Evolutionary conservation across 2,329 filamentous ascomycete species (phyloP).

Genomic region (Ascochyta pisi): DNA sequence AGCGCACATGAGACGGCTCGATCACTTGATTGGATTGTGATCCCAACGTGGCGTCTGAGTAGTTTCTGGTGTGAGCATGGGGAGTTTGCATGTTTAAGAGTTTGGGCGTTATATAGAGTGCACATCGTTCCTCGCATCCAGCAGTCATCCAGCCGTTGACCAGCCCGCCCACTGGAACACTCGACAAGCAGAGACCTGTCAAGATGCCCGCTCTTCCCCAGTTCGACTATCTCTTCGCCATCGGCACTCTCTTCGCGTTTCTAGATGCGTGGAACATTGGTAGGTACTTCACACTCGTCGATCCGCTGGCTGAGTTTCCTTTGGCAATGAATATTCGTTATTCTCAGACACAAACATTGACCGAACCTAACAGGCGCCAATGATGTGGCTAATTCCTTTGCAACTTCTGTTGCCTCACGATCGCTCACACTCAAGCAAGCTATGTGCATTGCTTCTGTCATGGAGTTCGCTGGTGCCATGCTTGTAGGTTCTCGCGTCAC

Average conservation of each 20-base stretch:
- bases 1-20: conserved; percentile 25
- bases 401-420: conserved; percentile 56
- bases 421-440: conserved; percentile 57
- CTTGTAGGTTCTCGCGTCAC: conserved; percentile 50
- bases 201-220: conserved; percentile 55
- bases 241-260: conserved; percentile 70
- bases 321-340: neutral
- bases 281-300: conserved; percentile 19
- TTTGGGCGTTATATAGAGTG: conserved; percentile 24
- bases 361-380: conserved; percentile 51
- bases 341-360: neutral
- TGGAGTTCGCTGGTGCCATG: conserved; percentile 56
- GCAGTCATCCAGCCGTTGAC: conserved; percentile 17
- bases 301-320: neutral
- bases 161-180: conserved; percentile 14
- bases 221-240: conserved; percentile 69
- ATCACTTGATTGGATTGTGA: conserved; percentile 21
- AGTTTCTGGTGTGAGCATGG: conserved; percentile 2
- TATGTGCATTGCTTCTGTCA: conserved; percentile 54
- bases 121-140: conserved; percentile 1
- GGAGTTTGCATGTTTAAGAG: conserved; percentile 5
- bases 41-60: conserved; percentile 14
- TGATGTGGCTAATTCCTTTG: conserved; percentile 59
- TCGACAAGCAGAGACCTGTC: conserved; percentile 14
- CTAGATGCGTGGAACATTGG: conserved; percentile 73